Evolutionary conservation across 306 rosid genomes (phyloP), one percentile per base, ranked within the genome.

Genomic region (Vigna mungo): DNA sequence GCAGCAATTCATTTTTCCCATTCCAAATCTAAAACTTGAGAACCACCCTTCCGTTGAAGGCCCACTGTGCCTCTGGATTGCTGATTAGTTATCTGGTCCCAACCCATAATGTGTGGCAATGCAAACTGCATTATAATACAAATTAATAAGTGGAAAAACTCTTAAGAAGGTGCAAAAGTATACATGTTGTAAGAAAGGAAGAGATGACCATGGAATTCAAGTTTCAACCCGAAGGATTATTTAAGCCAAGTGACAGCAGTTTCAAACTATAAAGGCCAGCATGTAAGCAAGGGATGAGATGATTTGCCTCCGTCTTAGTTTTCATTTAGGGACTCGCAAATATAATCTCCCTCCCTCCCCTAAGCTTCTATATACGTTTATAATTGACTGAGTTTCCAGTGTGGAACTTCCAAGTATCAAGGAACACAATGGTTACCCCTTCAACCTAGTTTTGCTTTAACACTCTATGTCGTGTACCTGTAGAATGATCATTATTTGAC

Each of bases 61-160:
- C 82, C 84, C 71, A 44, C 83, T 60, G n/a, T 55, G 71, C 60
- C 84, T 23, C 68, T 60, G 36, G 84, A 86, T 56, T 51, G 82
- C 68, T 81, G 86, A 65, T 72, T 78, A 27, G 91, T 88, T 80
- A 92, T 25, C 64, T 81, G 87, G 80, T 90, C 90, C 97, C 98
- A 94, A 46, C 97, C 97, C 87, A 94, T 86, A 71, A 94, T 88
- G 88, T 84, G 93, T 39, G 97, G 98, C 80, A 94, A 82, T 8
- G 91, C 97, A 83, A 89, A 94, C 98, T 94, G 90, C 80, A 80
- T 23, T 34, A 53, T 20, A 79, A 54, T 72, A 11, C 60, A 69
- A 62, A 37, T 68, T 37, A 56, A 37, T 21, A 49, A 46, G 48
- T 36, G 25, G 16, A 16, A 6, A 34, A 85, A 37, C 56, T 47